Percentiles rank a stretch among this genome's conserved stretches.
Conservation (phyloP, 2,329 filamentous ascomycete genomes). For the Ophiosphaerella korrae region DNA sequence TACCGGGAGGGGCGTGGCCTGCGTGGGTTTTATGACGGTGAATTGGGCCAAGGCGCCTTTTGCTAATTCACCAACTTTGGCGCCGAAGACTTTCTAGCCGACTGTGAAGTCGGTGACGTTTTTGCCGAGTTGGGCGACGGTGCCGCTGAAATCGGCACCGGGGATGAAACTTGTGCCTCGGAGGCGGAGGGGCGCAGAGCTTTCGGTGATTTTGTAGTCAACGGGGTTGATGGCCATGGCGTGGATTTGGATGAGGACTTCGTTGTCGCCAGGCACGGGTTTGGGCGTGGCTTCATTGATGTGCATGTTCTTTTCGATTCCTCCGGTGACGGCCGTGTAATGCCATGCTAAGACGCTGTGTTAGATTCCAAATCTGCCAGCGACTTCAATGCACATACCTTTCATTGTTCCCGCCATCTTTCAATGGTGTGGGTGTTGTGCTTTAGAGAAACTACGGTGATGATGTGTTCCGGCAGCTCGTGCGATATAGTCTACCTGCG, state of each 20-base stretch:
- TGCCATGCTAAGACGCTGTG: conserved; percentile 55
- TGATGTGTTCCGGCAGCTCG: no score
- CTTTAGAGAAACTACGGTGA: no score
- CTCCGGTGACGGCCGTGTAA: conserved; percentile 53
- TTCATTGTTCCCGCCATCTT: conserved; percentile 54
- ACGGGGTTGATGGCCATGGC: conserved; percentile 64
- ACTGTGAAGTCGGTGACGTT: conserved; percentile 35
- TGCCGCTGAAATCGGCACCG: conserved; percentile 59
- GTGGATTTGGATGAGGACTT: conserved; percentile 62
- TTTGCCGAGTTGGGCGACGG: conserved; percentile 47
- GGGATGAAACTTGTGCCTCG: conserved; percentile 49
- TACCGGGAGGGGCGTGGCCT: conserved; percentile 29
- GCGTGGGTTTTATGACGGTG: conserved; percentile 29
- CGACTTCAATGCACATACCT: no score
- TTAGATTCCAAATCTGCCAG: no score
- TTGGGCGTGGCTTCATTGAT: conserved; percentile 53
- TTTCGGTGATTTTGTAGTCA: conserved; percentile 68
- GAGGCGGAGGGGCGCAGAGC: conserved; percentile 36
- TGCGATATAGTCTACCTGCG: no score
- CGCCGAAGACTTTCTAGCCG: conserved; percentile 50
- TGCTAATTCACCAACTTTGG: conserved; percentile 31
- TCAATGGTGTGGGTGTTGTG: no score
- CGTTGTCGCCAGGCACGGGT: conserved; percentile 45
- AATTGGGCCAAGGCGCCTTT: conserved; percentile 50
- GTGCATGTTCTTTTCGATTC: conserved; percentile 60